phyloP scores from a whole-genome alignment of 148 eudicot species.

The Pouteria glomerata region DNA sequence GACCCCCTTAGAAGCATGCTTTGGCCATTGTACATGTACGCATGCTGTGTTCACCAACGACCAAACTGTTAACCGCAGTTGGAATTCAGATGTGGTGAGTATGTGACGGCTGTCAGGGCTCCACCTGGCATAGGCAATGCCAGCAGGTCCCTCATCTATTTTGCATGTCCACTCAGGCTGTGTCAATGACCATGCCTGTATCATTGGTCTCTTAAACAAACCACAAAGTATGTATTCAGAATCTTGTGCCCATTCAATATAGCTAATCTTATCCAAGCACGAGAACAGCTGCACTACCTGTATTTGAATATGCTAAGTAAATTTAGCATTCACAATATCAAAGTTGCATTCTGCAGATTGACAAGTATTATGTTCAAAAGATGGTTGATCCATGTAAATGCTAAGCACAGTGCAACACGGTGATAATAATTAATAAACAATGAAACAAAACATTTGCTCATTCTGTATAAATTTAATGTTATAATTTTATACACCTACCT shows the following conservation, averaged over 20 bases:
- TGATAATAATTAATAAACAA: no score
- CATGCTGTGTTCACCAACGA: constrained; percentile 92
- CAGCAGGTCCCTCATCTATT: constrained; percentile 97
- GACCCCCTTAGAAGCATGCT: constrained; percentile 85
- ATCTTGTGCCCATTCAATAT: constrained; percentile 96
- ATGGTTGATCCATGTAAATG: background rate
- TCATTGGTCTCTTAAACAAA: constrained; percentile 78
- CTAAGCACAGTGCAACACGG: background rate
- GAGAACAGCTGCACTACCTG: constrained; percentile 94
- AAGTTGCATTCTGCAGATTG: background rate
- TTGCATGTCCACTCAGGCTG: constrained; percentile 99
- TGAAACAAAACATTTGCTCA: no score
- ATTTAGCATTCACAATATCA: background rate
- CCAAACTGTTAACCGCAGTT: constrained; percentile 88
- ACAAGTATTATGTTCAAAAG: background rate
- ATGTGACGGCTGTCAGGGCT: constrained; percentile 99
- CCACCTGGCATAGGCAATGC: constrained; percentile 98
- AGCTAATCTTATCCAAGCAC: constrained; percentile 88
- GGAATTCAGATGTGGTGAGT: constrained; percentile 94
- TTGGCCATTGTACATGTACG: constrained; percentile 85
- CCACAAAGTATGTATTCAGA: constrained; percentile 96
- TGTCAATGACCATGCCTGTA: constrained; percentile 92
- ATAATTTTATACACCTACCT: no score
- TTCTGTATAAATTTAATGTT: no score
- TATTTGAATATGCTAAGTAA: background rate